Conservation (phyloP, 441 rosid species). For the Sinapis alba region DNA sequence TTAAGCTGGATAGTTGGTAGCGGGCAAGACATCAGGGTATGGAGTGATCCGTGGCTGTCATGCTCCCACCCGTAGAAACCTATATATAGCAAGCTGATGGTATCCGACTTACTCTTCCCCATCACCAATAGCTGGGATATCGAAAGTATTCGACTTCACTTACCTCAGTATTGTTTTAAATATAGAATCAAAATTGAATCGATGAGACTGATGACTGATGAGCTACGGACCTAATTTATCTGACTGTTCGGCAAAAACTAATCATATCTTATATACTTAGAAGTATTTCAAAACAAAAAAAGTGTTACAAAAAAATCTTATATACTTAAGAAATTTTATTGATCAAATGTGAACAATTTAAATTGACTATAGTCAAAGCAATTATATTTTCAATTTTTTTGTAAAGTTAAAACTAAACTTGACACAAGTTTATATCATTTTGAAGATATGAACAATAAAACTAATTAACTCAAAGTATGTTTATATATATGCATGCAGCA, state of each 20-base stretch:
- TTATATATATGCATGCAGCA: not conserved
- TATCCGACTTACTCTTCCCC: too few relatives aligned
- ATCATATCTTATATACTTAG: not conserved
- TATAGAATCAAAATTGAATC: not conserved
- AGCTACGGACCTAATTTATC: not conserved
- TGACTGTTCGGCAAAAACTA: not conserved
- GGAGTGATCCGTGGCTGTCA: too few relatives aligned
- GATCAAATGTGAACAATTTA: not conserved
- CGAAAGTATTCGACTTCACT: too few relatives aligned
- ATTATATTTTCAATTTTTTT: not conserved
- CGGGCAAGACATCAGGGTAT: too few relatives aligned
- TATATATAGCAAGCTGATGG: too few relatives aligned
- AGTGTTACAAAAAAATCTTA: too few relatives aligned
- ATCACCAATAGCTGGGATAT: too few relatives aligned
- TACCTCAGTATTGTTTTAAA: too few relatives aligned
- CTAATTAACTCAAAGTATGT: not conserved
- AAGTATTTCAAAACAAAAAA: too few relatives aligned
- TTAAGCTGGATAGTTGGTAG: too few relatives aligned
- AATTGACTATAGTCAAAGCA: not conserved
- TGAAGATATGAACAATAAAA: not conserved
- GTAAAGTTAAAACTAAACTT: not conserved
- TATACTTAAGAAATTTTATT: not conserved
- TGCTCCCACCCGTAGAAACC: too few relatives aligned
- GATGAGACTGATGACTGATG: constrained; percentile 6
- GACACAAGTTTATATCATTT: not conserved